Percentiles rank a stretch among this genome's conserved stretches.
These are phyloP conservation scores for Exsudoporus frostii DNA, from an alignment of 768 basidiomycete species.

Conservation along the genomic window DNA sequence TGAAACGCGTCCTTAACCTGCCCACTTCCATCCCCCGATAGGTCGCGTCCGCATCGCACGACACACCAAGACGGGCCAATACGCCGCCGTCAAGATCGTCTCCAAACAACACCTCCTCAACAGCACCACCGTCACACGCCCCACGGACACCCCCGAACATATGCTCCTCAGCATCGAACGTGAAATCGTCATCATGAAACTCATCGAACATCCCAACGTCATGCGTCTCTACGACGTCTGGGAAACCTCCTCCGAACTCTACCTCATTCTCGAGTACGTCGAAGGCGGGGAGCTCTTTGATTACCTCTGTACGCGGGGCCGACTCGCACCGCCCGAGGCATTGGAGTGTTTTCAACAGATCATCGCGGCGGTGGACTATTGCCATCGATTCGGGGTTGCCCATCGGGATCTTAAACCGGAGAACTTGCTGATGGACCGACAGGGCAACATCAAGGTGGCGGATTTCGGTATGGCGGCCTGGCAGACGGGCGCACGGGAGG, in stretches of 20 bases:
- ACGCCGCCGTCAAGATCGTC: slow-evolving; percentile 94
- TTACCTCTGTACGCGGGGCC: slow-evolving; percentile 77
- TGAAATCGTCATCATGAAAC: slow-evolving; percentile 97
- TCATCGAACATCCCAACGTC: slow-evolving; percentile 93
- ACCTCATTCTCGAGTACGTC: slow-evolving; percentile 91
- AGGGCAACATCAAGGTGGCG: slow-evolving; percentile 89
- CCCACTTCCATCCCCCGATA: slow-evolving; percentile 27
- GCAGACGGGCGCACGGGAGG: slow-evolving; percentile 59
- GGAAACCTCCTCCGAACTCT: slow-evolving; percentile 88
- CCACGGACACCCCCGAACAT: slow-evolving; percentile 73
- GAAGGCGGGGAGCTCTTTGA: slow-evolving; percentile 95
- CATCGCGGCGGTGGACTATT: slow-evolving; percentile 87
- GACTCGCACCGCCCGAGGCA: slow-evolving; percentile 68
- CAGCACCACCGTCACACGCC: slow-evolving; percentile 52
- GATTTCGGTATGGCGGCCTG: slow-evolving; percentile 98
- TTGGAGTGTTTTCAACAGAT: slow-evolving; percentile 91
- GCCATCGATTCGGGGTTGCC: slow-evolving; percentile 90
- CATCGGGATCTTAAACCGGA: slow-evolving; percentile 95
- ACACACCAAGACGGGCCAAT: slow-evolving; percentile 82
- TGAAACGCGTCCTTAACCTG: not conserved
- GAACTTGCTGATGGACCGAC: slow-evolving; percentile 81
- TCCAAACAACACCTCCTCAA: slow-evolving; percentile 66
- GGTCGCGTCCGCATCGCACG: slow-evolving; percentile 89
- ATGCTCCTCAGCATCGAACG: slow-evolving; percentile 79
- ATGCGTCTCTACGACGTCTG: slow-evolving; percentile 95